These are phyloP conservation scores for Colletotrichum sp. DNA, from an alignment of 2,329 filamentous ascomycete genomes.

Conservation along the genomic window DNA sequence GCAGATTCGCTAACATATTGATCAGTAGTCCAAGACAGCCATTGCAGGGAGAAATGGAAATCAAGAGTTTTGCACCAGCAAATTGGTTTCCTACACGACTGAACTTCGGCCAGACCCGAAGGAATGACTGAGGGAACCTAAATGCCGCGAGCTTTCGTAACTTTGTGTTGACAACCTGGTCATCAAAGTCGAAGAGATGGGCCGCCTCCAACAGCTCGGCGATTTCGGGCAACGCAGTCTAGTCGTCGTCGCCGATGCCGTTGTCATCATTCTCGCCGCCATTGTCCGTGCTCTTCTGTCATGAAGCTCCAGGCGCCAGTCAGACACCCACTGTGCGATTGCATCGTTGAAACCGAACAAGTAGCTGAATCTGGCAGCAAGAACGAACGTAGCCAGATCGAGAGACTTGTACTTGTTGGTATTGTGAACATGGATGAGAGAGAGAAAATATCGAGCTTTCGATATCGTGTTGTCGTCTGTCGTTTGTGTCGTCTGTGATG, in stretches of 20 bases:
- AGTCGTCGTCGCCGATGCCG: background rate
- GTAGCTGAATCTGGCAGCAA: background rate
- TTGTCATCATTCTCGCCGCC: background rate
- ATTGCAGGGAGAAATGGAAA: background rate
- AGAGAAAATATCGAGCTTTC: no score
- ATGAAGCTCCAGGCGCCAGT: background rate
- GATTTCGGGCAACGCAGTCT: background rate
- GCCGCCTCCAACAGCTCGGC: background rate
- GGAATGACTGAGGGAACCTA: background rate
- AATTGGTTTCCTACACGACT: background rate
- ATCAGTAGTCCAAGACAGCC: background rate
- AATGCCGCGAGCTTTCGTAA: background rate
- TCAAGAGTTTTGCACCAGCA: background rate
- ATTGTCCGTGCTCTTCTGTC: background rate
- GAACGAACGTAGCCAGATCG: background rate
- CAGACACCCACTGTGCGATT: background rate
- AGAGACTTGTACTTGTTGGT: background rate
- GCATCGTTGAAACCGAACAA: background rate
- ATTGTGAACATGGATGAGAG: background rate
- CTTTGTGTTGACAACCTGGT: background rate
- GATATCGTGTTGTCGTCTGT: no score
- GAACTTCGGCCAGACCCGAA: background rate
- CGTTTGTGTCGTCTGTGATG: no score
- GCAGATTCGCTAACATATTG: background rate
- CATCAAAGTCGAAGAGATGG: background rate